These are phyloP conservation scores for Gossypium schwendimanii DNA, from an alignment of 441 rosid species.

Conservation along the genomic window DNA sequence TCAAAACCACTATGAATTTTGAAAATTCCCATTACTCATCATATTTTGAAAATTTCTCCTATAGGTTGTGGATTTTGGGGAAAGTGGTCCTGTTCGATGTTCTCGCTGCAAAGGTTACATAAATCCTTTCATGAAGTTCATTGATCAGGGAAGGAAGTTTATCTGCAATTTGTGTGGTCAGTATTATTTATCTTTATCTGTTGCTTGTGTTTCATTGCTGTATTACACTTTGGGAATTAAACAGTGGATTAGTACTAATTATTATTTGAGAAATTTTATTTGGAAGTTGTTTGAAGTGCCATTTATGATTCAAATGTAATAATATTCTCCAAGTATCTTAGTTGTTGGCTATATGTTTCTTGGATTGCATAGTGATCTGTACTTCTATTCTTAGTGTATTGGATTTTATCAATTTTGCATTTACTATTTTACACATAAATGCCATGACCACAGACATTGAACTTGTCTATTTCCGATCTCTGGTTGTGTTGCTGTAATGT, in stretches of 20 bases:
- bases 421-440: background rate
- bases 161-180: slow-evolving; percentile 83
- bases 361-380: background rate
- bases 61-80: slow-evolving; percentile 87
- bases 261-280: background rate
- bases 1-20: background rate
- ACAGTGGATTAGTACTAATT: background rate
- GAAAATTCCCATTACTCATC: background rate
- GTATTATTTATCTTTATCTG: slow-evolving; percentile 12
- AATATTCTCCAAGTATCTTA: background rate
- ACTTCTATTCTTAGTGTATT: background rate
- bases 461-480: background rate
- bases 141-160: slow-evolving; percentile 82
- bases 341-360: background rate
- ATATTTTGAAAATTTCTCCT: slow-evolving; percentile 15
- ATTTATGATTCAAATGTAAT: background rate
- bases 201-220: background rate
- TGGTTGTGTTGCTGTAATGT: slow-evolving; percentile 7
- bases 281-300: background rate
- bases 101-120: slow-evolving; percentile 87
- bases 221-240: background rate
- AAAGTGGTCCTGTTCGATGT: slow-evolving; percentile 82
- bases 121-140: slow-evolving; percentile 81
- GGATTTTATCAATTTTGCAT: background rate
- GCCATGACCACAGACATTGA: background rate